A percentile compares a stretch with the other conserved stretches of the same genome.
Conservation (phyloP, 1,284 basidiomycete genomes). For the Microbotryomycetes sp. region DNA sequence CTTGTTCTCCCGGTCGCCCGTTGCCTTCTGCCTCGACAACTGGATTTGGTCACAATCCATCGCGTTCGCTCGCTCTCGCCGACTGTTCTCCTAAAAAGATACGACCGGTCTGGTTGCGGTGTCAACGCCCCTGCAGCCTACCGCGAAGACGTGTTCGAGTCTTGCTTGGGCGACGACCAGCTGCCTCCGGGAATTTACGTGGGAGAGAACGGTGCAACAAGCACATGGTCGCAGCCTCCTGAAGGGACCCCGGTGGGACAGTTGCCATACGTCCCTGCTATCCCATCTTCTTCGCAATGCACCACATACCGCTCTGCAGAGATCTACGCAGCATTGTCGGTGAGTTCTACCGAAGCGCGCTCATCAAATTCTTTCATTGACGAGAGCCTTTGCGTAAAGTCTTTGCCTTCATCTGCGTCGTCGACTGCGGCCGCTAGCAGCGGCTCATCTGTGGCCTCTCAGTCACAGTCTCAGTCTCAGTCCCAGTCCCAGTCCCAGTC, state of each 20-base stretch:
- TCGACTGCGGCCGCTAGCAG: too few relatives aligned
- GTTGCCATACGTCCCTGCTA: constrained; percentile 55
- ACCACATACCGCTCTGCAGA: constrained; percentile 50
- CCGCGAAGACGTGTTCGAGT: constrained; percentile 51
- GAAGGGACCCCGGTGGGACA: constrained; percentile 30
- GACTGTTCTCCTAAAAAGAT: constrained; percentile 24
- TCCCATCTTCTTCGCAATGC: constrained; percentile 59
- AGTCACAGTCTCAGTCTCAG: too few relatives aligned
- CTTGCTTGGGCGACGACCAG: constrained; percentile 58
- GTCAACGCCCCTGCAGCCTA: constrained; percentile 62
- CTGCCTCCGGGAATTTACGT: constrained; percentile 54
- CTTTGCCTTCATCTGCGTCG: too few relatives aligned
- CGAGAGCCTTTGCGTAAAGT: too few relatives aligned
- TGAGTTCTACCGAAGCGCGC: too few relatives aligned
- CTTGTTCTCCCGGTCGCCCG: not conserved
- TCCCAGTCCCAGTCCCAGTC: too few relatives aligned
- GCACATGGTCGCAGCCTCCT: constrained; percentile 26
- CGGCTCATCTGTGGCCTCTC: too few relatives aligned
- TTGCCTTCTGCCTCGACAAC: too few relatives aligned
- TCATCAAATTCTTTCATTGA: too few relatives aligned
- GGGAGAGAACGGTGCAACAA: constrained; percentile 31
- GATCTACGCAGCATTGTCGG: constrained; percentile 51
- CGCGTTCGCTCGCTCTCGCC: not conserved
- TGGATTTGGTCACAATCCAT: too few relatives aligned
- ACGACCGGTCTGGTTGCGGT: constrained; percentile 59